Evolutionary conservation across 202 grass and related monocot species (phyloP).

Genomic region (Dendrocalamus latiflorus): DNA sequence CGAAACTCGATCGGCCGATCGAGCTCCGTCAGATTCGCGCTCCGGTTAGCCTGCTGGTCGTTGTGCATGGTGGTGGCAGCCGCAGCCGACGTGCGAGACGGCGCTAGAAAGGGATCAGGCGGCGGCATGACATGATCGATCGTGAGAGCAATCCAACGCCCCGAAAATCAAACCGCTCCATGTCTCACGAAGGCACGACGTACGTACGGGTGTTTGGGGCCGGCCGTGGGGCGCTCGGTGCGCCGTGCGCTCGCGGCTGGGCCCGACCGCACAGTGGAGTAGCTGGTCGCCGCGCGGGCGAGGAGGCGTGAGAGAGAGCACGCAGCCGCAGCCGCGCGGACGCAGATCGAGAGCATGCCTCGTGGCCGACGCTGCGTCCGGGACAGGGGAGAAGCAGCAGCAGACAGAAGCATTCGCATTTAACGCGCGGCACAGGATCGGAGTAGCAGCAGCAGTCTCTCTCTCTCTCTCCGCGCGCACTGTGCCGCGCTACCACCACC

Average conservation of each 20-base stretch:
- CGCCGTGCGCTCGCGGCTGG: not conserved
- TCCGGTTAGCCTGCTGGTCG: not conserved
- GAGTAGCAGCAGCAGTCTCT: no score
- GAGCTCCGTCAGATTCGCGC: not conserved
- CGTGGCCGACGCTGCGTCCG: conserved; percentile 31
- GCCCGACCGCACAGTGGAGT: not conserved
- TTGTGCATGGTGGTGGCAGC: not conserved
- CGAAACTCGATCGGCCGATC: not conserved
- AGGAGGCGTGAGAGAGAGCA: not conserved
- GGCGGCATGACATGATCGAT: not conserved
- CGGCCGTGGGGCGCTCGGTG: no score
- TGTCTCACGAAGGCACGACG: not conserved
- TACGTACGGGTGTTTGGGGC: not conserved
- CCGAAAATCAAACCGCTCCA: no score
- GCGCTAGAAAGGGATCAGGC: not conserved
- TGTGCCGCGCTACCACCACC: conserved; percentile 8
- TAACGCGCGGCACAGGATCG: conserved; percentile 27
- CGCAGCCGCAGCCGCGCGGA: not conserved
- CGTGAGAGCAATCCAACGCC: not conserved
- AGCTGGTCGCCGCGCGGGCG: not conserved
- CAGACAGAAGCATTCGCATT: conserved; percentile 38
- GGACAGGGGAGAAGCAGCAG: not conserved
- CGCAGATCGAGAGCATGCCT: not conserved
- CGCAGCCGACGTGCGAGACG: not conserved
- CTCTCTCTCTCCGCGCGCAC: not conserved